A percentile compares a stretch with the other conserved stretches of the same genome.
Evolutionary conservation across 257 asterid genomes (phyloP).

Genomic region (Nicotiana tomentosiformis): DNA sequence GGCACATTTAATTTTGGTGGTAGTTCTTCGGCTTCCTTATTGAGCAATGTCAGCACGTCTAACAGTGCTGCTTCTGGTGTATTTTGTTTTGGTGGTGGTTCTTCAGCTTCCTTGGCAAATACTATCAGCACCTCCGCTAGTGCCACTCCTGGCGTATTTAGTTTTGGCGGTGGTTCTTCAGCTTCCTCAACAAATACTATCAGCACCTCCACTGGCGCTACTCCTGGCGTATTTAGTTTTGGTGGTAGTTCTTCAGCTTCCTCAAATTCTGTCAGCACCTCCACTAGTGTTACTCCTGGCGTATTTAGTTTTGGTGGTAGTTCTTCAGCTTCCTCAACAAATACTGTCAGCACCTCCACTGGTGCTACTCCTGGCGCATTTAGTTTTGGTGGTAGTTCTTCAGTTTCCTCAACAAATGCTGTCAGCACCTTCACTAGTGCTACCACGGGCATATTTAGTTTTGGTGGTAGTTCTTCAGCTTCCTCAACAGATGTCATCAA

Average conservation of each 20-base stretch:
- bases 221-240: slow-evolving; percentile 28
- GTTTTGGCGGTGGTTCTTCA: slow-evolving; percentile 33
- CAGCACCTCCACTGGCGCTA: slow-evolving; percentile 2
- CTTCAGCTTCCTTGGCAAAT: slow-evolving; percentile 34
- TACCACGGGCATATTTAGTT: slow-evolving; percentile 25
- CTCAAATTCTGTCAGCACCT: slow-evolving; percentile 15
- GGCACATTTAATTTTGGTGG: slow-evolving; percentile 33
- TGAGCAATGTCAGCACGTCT: not conserved
- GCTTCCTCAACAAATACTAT: slow-evolving; percentile 32
- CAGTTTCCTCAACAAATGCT: slow-evolving; percentile 17
- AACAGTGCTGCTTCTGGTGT: not conserved
- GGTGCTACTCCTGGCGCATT: slow-evolving; percentile 25
- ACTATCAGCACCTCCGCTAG: not conserved
- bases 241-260: slow-evolving; percentile 25
- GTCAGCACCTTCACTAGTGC: slow-evolving; percentile 29
- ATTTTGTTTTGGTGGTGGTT: slow-evolving; percentile 29
- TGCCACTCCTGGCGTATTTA: slow-evolving; percentile 4
- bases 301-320: slow-evolving; percentile 29
- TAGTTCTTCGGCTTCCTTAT: slow-evolving; percentile 11
- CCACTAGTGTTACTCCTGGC: slow-evolving; percentile 28
- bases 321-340: slow-evolving; percentile 20
- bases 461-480: slow-evolving; percentile 29
- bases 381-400: slow-evolving; percentile 24
- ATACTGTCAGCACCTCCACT: slow-evolving; percentile 26
- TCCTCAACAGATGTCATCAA: slow-evolving; percentile 17